Evolutionary conservation across 2,329 filamentous ascomycete species (phyloP), one percentile per base, ranked within the genome.

Genomic region (Pseudocercospora ulei): DNA sequence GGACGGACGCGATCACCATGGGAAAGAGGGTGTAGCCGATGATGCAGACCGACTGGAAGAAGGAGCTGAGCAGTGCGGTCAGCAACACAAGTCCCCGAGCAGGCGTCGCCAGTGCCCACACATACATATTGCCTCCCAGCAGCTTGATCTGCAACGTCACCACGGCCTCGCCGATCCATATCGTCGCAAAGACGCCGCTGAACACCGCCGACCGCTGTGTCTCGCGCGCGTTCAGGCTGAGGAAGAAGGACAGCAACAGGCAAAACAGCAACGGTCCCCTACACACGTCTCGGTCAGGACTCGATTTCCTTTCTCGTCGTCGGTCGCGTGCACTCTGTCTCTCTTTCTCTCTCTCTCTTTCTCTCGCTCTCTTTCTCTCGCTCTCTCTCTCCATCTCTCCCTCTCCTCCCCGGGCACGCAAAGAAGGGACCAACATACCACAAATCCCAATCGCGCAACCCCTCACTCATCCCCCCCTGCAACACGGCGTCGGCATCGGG

Each of bases 1-100:
- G 75, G 35, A 95, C 67, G 1, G 88, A 78, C 5, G 92, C 92
- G 51, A 98, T 82, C 53, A 96, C 90, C 37, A 98, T 75, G 1
- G 90, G 90, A 66, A 98, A 98, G 39, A 98, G 75, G 1, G 90
- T 98, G 64, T 98, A 98, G 29, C 90, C 90, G 59, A 98, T 98
- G 55, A 98, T 92, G 63, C 87, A 96, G 51, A 98, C 76, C 41
- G 86, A 93, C 64, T 98, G 90, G 57, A 93, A 90, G 62, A 98
- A 98, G 11, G 90, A 95, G 56, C 88, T 96, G 59, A n/a, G n/a
- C 35, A 17, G 11, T 19, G 3, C 16, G 12, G 61, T 65, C 48
- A 63, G 56, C 43, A 25, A 22, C 22, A 55, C n/a, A 7, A 31
- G 12, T 12, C 1, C 7, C 9, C n/a, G 36, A 24, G 9, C 29